A percentile compares a stretch with the other conserved stretches of the same genome.
Conservation (phyloP, 2,329 filamentous ascomycete genomes). For the Neoarthrinium moseri region DNA sequence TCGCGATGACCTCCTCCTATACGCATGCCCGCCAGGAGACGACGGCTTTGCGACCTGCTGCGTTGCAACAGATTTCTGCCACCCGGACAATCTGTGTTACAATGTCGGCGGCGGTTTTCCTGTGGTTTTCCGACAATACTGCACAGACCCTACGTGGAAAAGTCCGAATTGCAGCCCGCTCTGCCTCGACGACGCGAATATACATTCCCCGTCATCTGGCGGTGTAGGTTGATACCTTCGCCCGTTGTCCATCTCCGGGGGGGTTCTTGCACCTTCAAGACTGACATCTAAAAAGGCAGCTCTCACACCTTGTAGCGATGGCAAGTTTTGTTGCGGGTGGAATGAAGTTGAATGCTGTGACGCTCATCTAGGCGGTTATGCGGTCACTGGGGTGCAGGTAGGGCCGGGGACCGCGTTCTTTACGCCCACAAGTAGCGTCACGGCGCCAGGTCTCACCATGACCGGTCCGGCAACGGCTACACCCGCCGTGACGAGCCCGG, state of each 20-base stretch:
- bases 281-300: too few relatives aligned
- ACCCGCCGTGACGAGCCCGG: background rate
- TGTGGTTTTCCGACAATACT: background rate
- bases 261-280: background rate
- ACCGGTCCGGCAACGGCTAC: background rate
- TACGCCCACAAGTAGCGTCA: too few relatives aligned
- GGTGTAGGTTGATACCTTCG: background rate
- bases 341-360: background rate
- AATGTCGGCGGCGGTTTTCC: background rate
- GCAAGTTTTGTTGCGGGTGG: background rate
- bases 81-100: constrained; percentile 1
- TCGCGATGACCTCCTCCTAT: background rate
- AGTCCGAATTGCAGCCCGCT: background rate
- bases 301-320: background rate
- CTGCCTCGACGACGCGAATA: background rate
- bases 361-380: background rate
- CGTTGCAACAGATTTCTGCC: background rate
- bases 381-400: background rate
- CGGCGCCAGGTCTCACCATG: too few relatives aligned
- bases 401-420: background rate
- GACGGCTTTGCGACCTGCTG: constrained; percentile 2
- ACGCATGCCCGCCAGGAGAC: background rate
- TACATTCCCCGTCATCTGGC: background rate
- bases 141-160: background rate
- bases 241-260: background rate